A percentile compares a stretch with the other conserved stretches of the same genome.
Evolutionary conservation across 2,329 filamentous ascomycete genomes (phyloP).

Genomic region (Penicillium sclerotiorum): DNA sequence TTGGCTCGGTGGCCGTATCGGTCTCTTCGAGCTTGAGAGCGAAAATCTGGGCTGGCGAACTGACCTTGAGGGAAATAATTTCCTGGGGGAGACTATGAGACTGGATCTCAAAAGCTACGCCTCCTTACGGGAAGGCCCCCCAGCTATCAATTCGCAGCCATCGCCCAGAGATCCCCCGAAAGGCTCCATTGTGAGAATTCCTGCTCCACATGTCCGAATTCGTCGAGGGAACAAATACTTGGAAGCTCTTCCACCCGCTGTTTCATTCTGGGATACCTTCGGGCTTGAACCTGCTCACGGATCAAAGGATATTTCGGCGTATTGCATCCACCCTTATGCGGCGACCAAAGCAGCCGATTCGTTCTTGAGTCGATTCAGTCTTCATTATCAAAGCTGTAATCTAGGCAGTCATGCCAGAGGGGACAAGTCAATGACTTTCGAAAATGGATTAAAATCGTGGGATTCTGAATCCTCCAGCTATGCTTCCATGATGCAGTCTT

Average conservation of each 20-base stretch:
- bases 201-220: constrained; percentile 57
- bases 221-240: constrained; percentile 56
- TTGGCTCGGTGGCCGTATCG: constrained; percentile 29
- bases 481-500: constrained; percentile 36
- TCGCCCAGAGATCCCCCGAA: constrained; percentile 31
- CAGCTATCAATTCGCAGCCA: constrained; percentile 21
- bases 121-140: constrained; percentile 33
- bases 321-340: constrained; percentile 58
- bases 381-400: constrained; percentile 60
- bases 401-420: constrained; percentile 56
- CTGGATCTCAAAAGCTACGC: constrained; percentile 42
- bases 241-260: constrained; percentile 58
- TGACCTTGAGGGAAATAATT: constrained; percentile 30
- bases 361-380: constrained; percentile 57
- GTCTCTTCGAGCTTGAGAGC: constrained; percentile 32
- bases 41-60: constrained; percentile 27
- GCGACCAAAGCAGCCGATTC: constrained; percentile 50
- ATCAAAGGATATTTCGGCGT: constrained; percentile 59
- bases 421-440: constrained; percentile 42
- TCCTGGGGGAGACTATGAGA: constrained; percentile 33
- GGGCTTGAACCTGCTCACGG: constrained; percentile 59
- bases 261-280: constrained; percentile 64
- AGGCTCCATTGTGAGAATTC: constrained; percentile 47
- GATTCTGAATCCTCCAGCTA: constrained; percentile 33
- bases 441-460: constrained; percentile 44